phyloP scores from a whole-genome alignment of 805 yeast genomes.

The Candida arabinofermentans region DNA sequence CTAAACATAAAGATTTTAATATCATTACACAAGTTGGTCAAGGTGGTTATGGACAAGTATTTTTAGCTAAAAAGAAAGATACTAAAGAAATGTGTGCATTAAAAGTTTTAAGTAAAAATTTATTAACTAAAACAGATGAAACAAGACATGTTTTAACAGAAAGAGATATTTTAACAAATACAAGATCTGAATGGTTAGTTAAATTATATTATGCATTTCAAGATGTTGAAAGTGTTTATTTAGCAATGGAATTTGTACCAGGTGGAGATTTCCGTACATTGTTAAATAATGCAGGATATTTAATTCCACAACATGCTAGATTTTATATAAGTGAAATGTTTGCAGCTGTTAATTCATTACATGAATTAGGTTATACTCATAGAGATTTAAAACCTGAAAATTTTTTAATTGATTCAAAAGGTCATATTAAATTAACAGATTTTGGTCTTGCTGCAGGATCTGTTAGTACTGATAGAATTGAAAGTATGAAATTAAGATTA shows the following conservation, averaged over 20 bases:
- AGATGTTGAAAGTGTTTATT: conserved; percentile 80
- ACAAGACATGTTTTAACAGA: conserved; percentile 95
- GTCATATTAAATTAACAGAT: conserved; percentile 91
- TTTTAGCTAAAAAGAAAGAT: conserved; percentile 88
- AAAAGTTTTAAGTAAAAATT: conserved; percentile 83
- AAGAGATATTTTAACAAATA: conserved; percentile 93
- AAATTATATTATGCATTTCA: conserved; percentile 93
- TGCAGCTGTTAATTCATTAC: conserved; percentile 88
- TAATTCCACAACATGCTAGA: conserved; percentile 92
- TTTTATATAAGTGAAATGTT: conserved; percentile 97
- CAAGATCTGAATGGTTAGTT: conserved; percentile 94
- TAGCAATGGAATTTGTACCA: conserved; percentile 99
- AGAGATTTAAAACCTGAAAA: conserved; percentile 96
- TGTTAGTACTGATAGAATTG: conserved; percentile 87
- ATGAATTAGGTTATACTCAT: conserved; percentile 93
- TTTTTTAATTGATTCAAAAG: conserved; percentile 82
- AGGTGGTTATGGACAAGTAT: conserved; percentile 99
- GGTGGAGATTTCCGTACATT: conserved; percentile 98
- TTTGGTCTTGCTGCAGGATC: conserved; percentile 97
- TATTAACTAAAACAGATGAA: conserved; percentile 85
- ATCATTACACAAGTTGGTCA: conserved; percentile 98
- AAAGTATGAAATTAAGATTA: conserved; percentile 75
- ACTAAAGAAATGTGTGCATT: conserved; percentile 94
- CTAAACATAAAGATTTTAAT: conserved; percentile 92
- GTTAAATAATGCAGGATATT: conserved; percentile 85